These are phyloP conservation scores for Stagonosporopsis rhizophila DNA, from an alignment of 2,329 filamentous ascomycete species.

Conservation along the genomic window DNA sequence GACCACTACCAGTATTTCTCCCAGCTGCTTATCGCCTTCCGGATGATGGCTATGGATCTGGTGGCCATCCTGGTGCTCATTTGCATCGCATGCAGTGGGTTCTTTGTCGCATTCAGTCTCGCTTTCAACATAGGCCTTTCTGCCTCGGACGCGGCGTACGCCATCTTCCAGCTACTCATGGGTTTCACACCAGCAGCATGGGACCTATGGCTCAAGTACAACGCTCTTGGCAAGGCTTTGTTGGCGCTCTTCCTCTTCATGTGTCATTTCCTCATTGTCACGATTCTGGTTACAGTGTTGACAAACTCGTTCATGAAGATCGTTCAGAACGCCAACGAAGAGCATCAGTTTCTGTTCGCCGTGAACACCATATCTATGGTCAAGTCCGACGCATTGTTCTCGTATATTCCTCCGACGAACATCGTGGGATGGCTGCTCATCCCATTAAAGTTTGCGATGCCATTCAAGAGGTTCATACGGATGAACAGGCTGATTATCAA, in stretches of 20 bases:
- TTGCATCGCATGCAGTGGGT: conserved; percentile 87
- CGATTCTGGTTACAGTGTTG: conserved; percentile 92
- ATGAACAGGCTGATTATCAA: conserved; percentile 94
- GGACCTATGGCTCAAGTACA: conserved; percentile 86
- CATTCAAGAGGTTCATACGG: conserved; percentile 80
- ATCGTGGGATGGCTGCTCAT: conserved; percentile 89
- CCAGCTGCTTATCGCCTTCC: conserved; percentile 90
- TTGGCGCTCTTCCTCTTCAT: conserved; percentile 88
- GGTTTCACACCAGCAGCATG: conserved; percentile 95
- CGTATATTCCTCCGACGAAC: conserved; percentile 90
- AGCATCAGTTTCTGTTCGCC: conserved; percentile 91
- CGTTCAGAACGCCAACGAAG: conserved; percentile 89
- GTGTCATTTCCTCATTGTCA: conserved; percentile 93
- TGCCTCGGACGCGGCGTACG: conserved; percentile 80
- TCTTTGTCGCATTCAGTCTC: conserved; percentile 92
- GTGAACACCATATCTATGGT: conserved; percentile 98
- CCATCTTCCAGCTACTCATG: conserved; percentile 93
- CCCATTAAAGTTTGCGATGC: conserved; percentile 80
- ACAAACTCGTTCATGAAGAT: conserved; percentile 97
- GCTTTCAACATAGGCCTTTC: conserved; percentile 75
- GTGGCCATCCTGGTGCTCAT: conserved; percentile 85
- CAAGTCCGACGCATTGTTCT: conserved; percentile 96
- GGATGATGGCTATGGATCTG: conserved; percentile 90
- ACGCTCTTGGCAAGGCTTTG: conserved; percentile 76
- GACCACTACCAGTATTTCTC: conserved; percentile 98